Conservation (phyloP, 2,329 filamentous ascomycete genomes). For the Colletotrichum ledebouriae region DNA sequence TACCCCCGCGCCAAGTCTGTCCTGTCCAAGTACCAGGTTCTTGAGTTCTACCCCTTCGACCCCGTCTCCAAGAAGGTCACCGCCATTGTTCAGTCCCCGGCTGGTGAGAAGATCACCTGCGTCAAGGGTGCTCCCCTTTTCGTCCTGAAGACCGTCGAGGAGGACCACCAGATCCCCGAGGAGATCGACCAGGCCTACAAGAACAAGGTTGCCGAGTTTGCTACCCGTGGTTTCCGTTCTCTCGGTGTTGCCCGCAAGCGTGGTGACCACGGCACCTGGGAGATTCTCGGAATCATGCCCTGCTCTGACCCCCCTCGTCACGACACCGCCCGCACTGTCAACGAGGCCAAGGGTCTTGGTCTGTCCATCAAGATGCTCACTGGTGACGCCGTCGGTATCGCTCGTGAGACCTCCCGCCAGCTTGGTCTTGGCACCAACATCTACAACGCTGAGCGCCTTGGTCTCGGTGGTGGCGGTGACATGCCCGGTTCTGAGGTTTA, state of each 20-base stretch:
- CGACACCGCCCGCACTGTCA: slow-evolving; percentile 90
- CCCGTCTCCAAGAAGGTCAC: slow-evolving; percentile 94
- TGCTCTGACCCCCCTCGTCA: slow-evolving; percentile 92
- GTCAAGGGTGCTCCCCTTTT: slow-evolving; percentile 93
- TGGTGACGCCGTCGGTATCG: slow-evolving; percentile 93
- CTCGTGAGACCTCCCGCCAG: slow-evolving; percentile 90
- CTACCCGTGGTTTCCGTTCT: slow-evolving; percentile 92
- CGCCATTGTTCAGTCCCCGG: slow-evolving; percentile 84
- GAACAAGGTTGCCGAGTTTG: slow-evolving; percentile 87
- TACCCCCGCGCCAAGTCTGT: slow-evolving; percentile 87
- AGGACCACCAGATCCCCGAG: slow-evolving; percentile 84
- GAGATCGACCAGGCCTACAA: slow-evolving; percentile 87
- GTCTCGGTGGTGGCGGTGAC: slow-evolving; percentile 89
- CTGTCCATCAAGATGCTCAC: slow-evolving; percentile 97
- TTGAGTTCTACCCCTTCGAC: slow-evolving; percentile 90
- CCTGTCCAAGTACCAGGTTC: slow-evolving; percentile 85
- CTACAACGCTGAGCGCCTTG: slow-evolving; percentile 93
- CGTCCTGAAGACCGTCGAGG: slow-evolving; percentile 88
- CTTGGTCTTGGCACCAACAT: slow-evolving; percentile 93
- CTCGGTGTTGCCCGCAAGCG: slow-evolving; percentile 94
- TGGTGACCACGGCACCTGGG: slow-evolving; percentile 80
- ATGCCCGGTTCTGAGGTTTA: slow-evolving; percentile 96
- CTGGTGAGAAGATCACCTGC: slow-evolving; percentile 87
- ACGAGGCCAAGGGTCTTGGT: slow-evolving; percentile 89
- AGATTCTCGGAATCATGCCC: slow-evolving; percentile 95